Conservation (phyloP, 352 stramenopile species). For the Aphanomyces invadans region DNA sequence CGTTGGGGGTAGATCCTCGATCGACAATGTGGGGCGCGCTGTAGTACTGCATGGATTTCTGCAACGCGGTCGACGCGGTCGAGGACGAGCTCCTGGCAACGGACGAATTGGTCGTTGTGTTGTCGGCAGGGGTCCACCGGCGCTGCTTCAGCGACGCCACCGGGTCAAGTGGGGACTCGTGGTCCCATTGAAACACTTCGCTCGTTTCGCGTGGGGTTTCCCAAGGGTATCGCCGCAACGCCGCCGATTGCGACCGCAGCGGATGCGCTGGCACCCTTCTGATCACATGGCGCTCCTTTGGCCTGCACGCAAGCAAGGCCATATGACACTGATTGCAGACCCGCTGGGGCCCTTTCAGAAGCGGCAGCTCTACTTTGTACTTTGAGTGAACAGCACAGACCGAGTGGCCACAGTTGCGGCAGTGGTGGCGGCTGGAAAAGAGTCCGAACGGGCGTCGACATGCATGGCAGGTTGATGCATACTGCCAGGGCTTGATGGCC, state of each 20-base stretch:
- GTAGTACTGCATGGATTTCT: background rate
- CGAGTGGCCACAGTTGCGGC: slow-evolving; percentile 67
- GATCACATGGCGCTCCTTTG: background rate
- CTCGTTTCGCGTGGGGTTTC: background rate
- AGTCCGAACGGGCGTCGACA: slow-evolving; percentile 71
- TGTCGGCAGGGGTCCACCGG: background rate
- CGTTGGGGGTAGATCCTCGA: too few species aligned
- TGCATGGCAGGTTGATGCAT: slow-evolving; percentile 46
- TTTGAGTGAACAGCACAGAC: slow-evolving; percentile 67
- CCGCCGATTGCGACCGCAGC: background rate
- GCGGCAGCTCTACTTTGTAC: slow-evolving; percentile 42
- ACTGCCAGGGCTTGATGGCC: slow-evolving; percentile 42
- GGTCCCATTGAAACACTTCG: background rate
- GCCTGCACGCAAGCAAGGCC: slow-evolving; percentile 34
- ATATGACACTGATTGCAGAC: slow-evolving; percentile 63
- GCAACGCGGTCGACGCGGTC: background rate
- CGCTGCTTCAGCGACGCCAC: background rate
- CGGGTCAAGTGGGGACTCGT: background rate
- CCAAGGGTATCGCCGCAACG: background rate
- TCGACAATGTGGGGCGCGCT: too few species aligned
- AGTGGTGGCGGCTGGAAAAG: slow-evolving; percentile 73
- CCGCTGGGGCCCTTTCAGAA: slow-evolving; percentile 41
- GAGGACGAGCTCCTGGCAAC: background rate
- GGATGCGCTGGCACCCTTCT: background rate
- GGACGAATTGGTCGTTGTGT: background rate